phyloP scores from a whole-genome alignment of 2,329 filamentous ascomycete species.

The Tolypocladium amazonense region DNA sequence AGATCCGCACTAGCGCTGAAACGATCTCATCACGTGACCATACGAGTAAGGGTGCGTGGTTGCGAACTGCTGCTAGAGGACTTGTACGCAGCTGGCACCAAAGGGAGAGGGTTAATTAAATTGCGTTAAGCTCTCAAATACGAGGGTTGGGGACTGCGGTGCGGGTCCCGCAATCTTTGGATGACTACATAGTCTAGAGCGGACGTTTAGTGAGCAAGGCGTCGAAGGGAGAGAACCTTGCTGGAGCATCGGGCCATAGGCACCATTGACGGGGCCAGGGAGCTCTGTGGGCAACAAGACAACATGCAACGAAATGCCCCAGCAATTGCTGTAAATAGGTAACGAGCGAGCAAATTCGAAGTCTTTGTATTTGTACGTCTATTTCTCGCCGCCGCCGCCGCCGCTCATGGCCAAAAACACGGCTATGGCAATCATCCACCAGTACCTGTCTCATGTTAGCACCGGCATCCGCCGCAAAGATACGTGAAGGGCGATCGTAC shows the following conservation, averaged over 20 bases:
- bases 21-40: slow-evolving; percentile 6
- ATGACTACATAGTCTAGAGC: background rate
- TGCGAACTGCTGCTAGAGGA: too few relatives aligned
- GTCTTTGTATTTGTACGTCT: slow-evolving; percentile 13
- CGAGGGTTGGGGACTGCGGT: background rate
- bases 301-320: background rate
- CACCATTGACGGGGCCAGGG: background rate
- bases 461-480: slow-evolving; percentile 1
- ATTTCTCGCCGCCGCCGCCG: slow-evolving; percentile 40
- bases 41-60: background rate
- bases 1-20: slow-evolving; percentile 6
- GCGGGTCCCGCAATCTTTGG: background rate
- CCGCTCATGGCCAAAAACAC: slow-evolving; percentile 42
- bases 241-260: background rate
- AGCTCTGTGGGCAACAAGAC: background rate
- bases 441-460: slow-evolving; percentile 43
- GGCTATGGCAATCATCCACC: slow-evolving; percentile 51
- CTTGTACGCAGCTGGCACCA: background rate
- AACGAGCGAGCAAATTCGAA: background rate
- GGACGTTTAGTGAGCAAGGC: background rate
- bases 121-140: background rate
- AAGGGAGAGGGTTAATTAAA: background rate
- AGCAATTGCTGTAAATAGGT: background rate
- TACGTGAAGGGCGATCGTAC: slow-evolving; percentile 26
- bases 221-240: background rate